Base-by-base conservation (phyloP, 805 yeast genomes). In the Hanseniaspora nectarophila region DNA sequence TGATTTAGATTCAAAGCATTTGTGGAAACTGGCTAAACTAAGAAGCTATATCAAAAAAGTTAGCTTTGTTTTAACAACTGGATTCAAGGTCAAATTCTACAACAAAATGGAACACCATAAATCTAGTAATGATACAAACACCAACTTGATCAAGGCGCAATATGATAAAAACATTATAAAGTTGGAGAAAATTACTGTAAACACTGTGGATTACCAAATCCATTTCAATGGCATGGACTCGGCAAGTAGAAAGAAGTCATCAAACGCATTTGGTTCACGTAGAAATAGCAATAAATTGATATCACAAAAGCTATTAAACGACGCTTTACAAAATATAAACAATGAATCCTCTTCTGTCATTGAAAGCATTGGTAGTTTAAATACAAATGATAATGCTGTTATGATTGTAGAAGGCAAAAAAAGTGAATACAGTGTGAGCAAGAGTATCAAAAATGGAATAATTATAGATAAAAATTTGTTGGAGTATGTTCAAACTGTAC, bases 21-120 rank as follows among this genome's bases (percentile, higher is more conserved):
- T 49, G 5, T 49, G 53, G 53, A 49, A 49, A 34, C 24, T 49
- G 12, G 26, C 53, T n/a, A 49, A 42, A n/a, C 15, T 49, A 15
- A 49, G 53, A 42, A 34, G 21, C 7, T 49, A 49, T 28, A 23
- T 34, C 18, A 34, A 33, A 23, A 49, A 21, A 42, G 21, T 42
- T 3, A 32, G 29, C 16, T 26, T 15, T 7, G 38, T 20, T 33
- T 20, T 49, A 5, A 16, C 45, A 7, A n/a, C 16, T 15, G 37
- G n/a, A 18, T 42, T 42, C 24, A 42, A 32, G 20, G 26, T 29
- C 32, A 40, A 42, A 7, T 49, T 18, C 34, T n/a, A 39, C 9
- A 29, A 28, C 16, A 35, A 20, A 29, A 28, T 35, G 28, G 21
- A 37, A 16, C 28, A 18, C 4, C 8, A 5, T 2, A 37, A 7